These are phyloP conservation scores for Fusarium sp. DNA, from an alignment of 2,329 filamentous ascomycete species.

Conservation along the genomic window DNA sequence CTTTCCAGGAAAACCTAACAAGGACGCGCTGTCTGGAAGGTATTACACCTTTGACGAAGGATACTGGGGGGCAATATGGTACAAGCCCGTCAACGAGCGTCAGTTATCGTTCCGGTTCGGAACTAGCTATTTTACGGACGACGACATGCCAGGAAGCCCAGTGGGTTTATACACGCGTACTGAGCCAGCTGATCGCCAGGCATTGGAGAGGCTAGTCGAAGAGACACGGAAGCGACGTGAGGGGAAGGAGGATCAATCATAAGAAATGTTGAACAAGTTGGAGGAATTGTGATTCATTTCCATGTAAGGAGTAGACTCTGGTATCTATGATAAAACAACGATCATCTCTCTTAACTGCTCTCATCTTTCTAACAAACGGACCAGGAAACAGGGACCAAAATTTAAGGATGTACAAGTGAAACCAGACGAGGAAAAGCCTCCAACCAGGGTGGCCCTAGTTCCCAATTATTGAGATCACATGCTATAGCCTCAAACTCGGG, in stretches of 20 bases:
- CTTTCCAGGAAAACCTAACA: accelerated
- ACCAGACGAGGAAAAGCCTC: slow-evolving; percentile 41
- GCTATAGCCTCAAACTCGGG: slow-evolving; percentile 40
- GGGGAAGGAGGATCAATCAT: accelerated
- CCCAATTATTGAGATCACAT: slow-evolving; percentile 42
- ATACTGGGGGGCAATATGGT: not conserved
- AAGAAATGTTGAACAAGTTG: accelerated
- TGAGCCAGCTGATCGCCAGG: not conserved
- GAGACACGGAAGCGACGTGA: accelerated
- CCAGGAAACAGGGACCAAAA: not conserved
- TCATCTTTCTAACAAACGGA: not conserved
- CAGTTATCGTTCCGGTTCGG: no score
- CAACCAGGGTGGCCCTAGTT: slow-evolving; percentile 36
- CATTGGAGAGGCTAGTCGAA: not conserved
- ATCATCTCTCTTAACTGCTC: not conserved
- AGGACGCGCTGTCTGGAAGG: not conserved
- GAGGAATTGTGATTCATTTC: not conserved
- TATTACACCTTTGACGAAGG: not conserved
- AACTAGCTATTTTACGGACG: not conserved
- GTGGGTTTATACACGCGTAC: not conserved
- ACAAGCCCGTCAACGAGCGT: no score
- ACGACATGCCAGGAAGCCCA: slow-evolving; percentile 5
- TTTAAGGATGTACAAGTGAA: slow-evolving; percentile 27
- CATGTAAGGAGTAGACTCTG: not conserved
- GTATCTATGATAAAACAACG: not conserved